Percentiles rank a stretch among this genome's conserved stretches.
phyloP scores from a whole-genome alignment of 2,329 filamentous ascomycete genomes.

The Dothideomycetes sp. region DNA sequence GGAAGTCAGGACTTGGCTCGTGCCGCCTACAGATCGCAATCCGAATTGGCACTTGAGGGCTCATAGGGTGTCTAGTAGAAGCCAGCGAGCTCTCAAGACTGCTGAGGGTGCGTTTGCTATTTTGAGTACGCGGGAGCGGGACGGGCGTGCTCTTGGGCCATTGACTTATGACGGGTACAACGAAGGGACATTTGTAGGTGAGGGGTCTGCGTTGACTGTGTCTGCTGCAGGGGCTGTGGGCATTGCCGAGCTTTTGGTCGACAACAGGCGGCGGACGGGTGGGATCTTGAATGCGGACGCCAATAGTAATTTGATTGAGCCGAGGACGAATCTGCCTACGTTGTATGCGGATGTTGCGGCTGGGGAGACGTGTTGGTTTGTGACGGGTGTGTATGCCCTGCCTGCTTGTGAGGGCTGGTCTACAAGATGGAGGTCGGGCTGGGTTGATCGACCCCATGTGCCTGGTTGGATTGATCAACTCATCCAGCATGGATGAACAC shows the following conservation, averaged over 20 bases:
- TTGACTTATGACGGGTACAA: conserved; percentile 22
- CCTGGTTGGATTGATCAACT: conserved; percentile 16
- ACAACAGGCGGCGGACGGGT: conserved; percentile 36
- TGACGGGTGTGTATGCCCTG: conserved; percentile 61
- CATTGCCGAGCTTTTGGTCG: conserved; percentile 31
- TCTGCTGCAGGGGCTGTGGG: conserved; percentile 41
- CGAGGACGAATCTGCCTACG: conserved; percentile 60
- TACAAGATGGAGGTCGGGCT: conserved; percentile 42
- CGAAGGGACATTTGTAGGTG: conserved; percentile 31
- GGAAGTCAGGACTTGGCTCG: conserved; percentile 50
- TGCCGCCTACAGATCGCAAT: conserved; percentile 47
- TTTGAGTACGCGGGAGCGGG: conserved; percentile 45
- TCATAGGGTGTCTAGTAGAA: conserved; percentile 50
- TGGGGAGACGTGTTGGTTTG: conserved; percentile 53
- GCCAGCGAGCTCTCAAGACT: conserved; percentile 53
- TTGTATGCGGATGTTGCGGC: conserved; percentile 50
- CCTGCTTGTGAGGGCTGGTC: conserved; percentile 45
- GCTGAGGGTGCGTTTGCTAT: conserved; percentile 69
- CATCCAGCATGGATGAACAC: too few species aligned
- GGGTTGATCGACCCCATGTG: conserved; percentile 21
- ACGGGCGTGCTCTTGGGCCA: conserved; percentile 44
- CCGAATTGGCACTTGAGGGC: conserved; percentile 61
- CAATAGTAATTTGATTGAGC: conserved; percentile 66
- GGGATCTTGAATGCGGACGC: conserved; percentile 65
- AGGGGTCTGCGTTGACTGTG: conserved; percentile 28